Evolutionary conservation across 2,329 filamentous ascomycete species (phyloP), one percentile per base, ranked within the genome.

Genomic region (Hymenoscyphus linearis): DNA sequence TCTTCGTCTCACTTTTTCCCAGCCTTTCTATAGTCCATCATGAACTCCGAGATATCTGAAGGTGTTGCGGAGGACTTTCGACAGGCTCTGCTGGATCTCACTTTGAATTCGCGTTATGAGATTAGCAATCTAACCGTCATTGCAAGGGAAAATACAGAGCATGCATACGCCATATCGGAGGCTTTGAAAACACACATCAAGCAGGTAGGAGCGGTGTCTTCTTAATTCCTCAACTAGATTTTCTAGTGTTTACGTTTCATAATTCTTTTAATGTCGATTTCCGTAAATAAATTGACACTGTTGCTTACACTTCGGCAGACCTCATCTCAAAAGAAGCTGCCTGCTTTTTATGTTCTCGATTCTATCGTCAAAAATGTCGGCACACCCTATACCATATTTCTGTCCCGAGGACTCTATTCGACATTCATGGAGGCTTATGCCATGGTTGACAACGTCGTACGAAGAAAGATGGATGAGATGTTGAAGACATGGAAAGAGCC

Each of bases 301-400:
- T 68, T 65, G 67, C 64, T 70, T 69, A 68, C 64, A 62, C 62
- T 60, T 69, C 54, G 58, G 58, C 66, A 99, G 95, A 91, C 89
- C 59, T 85, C 91, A 53, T 92, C 95, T 44, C 83, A 86, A 64
- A 93, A 92, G 75, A 99, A 98, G 73, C 80, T 99, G 2, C 93
- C 95, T 18, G 91, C 95, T n/a, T 82, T 99, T 31, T 99, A 98
- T 77, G 91, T 99, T 67, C 87, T 99, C 72, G 95, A 99, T 77
- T 98, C 93, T 16, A 93, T 99, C 64, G 93, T 96, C 73, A 99
- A 99, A 77, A 98, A 99, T 79, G 92, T 99, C 64, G 95, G 95
- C 64, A 97, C 93, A 0, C 95, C 95, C 7, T 99, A 99, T 76
- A 98, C 93, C 0, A 82, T 98, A 13, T 98, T 96, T 75, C 89